A percentile compares a stretch with the other conserved stretches of the same genome.
Evolutionary conservation across 805 yeast genomes (phyloP).

Genomic region (Candida pseudofarinosa): DNA sequence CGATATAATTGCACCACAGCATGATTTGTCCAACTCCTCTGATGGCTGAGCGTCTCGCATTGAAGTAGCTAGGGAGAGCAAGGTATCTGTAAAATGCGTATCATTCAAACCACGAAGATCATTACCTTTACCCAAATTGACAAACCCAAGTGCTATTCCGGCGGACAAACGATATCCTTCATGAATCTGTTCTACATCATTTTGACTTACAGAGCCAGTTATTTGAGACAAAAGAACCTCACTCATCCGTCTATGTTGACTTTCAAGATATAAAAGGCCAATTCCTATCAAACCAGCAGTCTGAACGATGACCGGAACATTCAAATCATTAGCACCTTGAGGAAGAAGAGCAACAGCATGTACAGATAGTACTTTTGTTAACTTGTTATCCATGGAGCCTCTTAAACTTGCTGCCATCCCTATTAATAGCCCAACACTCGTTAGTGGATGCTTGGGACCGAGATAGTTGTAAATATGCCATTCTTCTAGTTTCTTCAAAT

Average conservation of each 20-base stretch:
- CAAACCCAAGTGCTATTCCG: slow-evolving; percentile 82
- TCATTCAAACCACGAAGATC: slow-evolving; percentile 57
- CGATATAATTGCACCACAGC: slow-evolving; percentile 75
- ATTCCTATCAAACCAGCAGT: slow-evolving; percentile 89
- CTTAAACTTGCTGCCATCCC: slow-evolving; percentile 90
- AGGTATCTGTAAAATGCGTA: slow-evolving; percentile 56
- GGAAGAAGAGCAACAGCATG: slow-evolving; percentile 92
- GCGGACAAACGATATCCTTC: slow-evolving; percentile 86
- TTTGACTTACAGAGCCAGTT: slow-evolving; percentile 46
- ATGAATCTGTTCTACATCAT: slow-evolving; percentile 54
- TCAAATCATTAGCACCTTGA: slow-evolving; percentile 82
- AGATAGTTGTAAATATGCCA: slow-evolving; percentile 95
- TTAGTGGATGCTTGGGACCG: slow-evolving; percentile 80
- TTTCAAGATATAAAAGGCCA: slow-evolving; percentile 74
- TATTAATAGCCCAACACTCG: slow-evolving; percentile 80
- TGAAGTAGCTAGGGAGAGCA: slow-evolving; percentile 55
- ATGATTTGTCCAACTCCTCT: slow-evolving; percentile 56
- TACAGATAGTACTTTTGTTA: slow-evolving; percentile 87
- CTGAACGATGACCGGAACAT: slow-evolving; percentile 79
- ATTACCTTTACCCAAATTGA: slow-evolving; percentile 75
- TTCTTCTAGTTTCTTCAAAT: slow-evolving; percentile 75
- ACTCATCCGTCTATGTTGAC: slow-evolving; percentile 83
- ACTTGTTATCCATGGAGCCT: slow-evolving; percentile 79
- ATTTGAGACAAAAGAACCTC: slow-evolving; percentile 73
- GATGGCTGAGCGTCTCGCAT: slow-evolving; percentile 61